These are phyloP conservation scores for Fusarium pseudonygamai DNA, from an alignment of 2,329 filamentous ascomycete genomes.

Conservation along the genomic window DNA sequence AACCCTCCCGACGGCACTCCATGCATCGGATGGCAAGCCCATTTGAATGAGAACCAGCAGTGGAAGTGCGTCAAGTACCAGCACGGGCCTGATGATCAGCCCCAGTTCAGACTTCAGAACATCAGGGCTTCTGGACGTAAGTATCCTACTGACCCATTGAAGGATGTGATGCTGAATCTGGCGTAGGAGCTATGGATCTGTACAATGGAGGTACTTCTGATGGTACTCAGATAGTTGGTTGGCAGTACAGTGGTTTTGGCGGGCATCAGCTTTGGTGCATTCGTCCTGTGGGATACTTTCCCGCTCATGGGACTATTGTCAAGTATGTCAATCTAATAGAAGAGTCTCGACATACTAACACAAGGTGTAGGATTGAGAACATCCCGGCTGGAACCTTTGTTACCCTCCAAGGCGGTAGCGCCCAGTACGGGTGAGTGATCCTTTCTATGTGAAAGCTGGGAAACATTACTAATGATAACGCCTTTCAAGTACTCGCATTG, in stretches of 20 bases:
- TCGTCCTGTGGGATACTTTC: background rate
- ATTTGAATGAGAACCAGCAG: background rate
- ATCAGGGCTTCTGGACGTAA: background rate
- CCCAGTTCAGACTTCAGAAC: background rate
- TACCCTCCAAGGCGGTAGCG: background rate
- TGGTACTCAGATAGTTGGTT: background rate
- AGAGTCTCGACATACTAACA: accelerated
- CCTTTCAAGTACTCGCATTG: background rate
- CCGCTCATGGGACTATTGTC: background rate
- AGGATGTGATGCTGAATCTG: accelerated
- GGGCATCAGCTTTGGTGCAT: background rate
- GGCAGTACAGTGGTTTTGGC: background rate
- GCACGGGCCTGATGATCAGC: background rate
- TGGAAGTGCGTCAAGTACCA: background rate
- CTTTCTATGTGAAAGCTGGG: accelerated
- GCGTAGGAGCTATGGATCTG: background rate
- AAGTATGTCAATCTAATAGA: accelerated
- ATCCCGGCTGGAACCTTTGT: background rate
- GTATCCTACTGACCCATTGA: accelerated
- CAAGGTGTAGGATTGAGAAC: background rate
- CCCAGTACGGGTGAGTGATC: background rate
- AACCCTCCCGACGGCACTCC: background rate
- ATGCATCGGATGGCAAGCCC: background rate
- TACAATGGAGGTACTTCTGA: background rate
- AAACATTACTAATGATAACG: accelerated